These are phyloP conservation scores for Tylopilus cervinicoccineus DNA, from an alignment of 768 basidiomycete species.

Conservation along the genomic window DNA sequence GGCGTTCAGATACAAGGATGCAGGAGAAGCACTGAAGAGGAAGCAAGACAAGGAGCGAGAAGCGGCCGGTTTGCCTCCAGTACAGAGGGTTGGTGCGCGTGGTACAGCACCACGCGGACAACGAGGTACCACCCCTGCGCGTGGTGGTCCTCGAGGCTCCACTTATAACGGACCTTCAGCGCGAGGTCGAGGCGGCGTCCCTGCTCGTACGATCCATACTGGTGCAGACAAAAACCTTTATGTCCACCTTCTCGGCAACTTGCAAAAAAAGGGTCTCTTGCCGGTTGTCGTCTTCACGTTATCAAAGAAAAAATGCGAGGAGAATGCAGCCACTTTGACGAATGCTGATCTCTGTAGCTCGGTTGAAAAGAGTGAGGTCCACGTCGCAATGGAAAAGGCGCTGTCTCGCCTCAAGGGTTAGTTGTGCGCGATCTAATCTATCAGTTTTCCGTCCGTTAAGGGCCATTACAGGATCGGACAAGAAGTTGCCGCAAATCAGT, in stretches of 20 bases:
- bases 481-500: constrained; percentile 86
- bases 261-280: constrained; percentile 81
- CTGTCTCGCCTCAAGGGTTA: constrained; percentile 86
- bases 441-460: constrained; percentile 1
- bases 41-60: constrained; percentile 99
- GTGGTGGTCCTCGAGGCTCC: constrained; percentile 53
- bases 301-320: constrained; percentile 96
- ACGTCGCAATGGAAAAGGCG: constrained; percentile 90
- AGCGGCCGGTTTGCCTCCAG: constrained; percentile 85
- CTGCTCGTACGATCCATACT: constrained; percentile 56
- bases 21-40: constrained; percentile 79
- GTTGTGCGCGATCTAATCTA: constrained; percentile 1
- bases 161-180: constrained; percentile 34
- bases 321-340: constrained; percentile 86
- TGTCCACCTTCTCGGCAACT: constrained; percentile 82
- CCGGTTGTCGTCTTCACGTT: constrained; percentile 97
- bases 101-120: constrained; percentile 54
- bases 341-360: constrained; percentile 86
- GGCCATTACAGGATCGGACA: constrained; percentile 69
- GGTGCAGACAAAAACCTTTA: constrained; percentile 87
- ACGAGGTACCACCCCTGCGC: constrained; percentile 44
- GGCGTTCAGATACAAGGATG: constrained; percentile 74
- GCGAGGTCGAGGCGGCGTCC: constrained; percentile 43
- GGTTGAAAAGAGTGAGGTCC: constrained; percentile 95
- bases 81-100: constrained; percentile 79